phyloP scores from a whole-genome alignment of 257 asterid genomes.

The Rauvolfia tetraphylla region DNA sequence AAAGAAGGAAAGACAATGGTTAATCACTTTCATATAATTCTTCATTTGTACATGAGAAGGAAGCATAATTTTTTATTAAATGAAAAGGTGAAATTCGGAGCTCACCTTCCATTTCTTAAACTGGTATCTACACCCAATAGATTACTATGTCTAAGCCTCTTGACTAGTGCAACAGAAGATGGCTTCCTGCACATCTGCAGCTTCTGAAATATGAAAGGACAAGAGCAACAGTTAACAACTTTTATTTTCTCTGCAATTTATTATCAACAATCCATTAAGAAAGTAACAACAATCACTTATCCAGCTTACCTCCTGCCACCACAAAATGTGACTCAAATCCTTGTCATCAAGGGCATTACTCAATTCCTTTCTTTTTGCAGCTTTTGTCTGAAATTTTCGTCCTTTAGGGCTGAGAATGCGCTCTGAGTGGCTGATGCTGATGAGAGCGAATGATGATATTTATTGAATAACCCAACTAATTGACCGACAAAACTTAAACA shows the following conservation, averaged over 20 bases:
- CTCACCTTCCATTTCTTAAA: slow-evolving; percentile 81
- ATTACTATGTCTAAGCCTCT: slow-evolving; percentile 61
- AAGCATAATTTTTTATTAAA: not conserved
- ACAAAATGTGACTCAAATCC: slow-evolving; percentile 62
- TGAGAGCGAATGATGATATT: slow-evolving; percentile 5
- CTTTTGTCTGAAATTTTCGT: slow-evolving; percentile 38
- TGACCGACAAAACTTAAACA: not conserved
- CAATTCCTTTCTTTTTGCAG: slow-evolving; percentile 45
- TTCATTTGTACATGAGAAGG: not conserved
- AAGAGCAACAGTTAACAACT: slow-evolving; percentile 1
- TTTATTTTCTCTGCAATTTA: not conserved
- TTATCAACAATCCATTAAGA: not conserved
- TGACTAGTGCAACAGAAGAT: slow-evolving; percentile 66
- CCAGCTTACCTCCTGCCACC: slow-evolving; percentile 93
- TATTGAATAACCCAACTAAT: not conserved
- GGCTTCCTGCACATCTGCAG: slow-evolving; percentile 80
- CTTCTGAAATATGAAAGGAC: slow-evolving; percentile 50
- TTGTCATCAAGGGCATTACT: slow-evolving; percentile 47
- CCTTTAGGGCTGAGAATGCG: slow-evolving; percentile 43
- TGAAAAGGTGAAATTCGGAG: not conserved
- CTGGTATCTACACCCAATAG: slow-evolving; percentile 69
- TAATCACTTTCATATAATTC: not conserved
- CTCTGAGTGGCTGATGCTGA: slow-evolving; percentile 33
- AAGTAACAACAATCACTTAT: slow-evolving; percentile 8
- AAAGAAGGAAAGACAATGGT: not conserved